A percentile compares a stretch with the other conserved stretches of the same genome.
These are phyloP conservation scores for Murraya koenigii DNA, from an alignment of 345 rosid species.

Conservation along the genomic window DNA sequence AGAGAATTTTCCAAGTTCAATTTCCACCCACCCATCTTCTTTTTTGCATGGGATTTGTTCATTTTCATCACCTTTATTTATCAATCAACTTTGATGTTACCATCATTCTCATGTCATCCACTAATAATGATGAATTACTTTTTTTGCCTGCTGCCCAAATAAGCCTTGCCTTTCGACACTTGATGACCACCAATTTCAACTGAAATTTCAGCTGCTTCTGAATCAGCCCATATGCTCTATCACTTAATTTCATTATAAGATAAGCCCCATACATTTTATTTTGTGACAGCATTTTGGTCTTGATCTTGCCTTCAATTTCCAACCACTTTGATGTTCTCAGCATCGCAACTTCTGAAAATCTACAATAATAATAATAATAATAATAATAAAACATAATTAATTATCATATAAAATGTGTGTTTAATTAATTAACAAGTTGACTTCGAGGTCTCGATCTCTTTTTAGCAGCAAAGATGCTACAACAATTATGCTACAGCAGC, in stretches of 20 bases:
- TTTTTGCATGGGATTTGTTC: conserved; percentile 27
- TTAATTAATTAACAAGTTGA: too few species aligned
- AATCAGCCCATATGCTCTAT: conserved; percentile 35
- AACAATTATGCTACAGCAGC: too few species aligned
- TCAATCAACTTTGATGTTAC: conserved; percentile 3
- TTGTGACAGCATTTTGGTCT: conserved; percentile 26
- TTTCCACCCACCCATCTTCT: conserved; percentile 74
- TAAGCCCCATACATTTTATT: conserved; percentile 39
- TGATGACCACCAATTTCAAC: conserved; percentile 17
- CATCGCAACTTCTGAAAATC: conserved; percentile 40
- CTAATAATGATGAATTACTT: too few species aligned
- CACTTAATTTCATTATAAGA: conserved; percentile 26
- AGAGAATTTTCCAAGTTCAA: conserved; percentile 65
- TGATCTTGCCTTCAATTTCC: conserved; percentile 36
- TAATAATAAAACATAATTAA: neutral
- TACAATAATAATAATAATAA: neutral
- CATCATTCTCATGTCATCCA: conserved; percentile 3
- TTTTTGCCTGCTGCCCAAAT: neutral
- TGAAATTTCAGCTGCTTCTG: conserved; percentile 20
- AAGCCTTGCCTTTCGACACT: conserved; percentile 4
- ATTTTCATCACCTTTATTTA: conserved; percentile 6
- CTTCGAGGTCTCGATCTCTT: too few species aligned
- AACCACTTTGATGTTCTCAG: conserved; percentile 36
- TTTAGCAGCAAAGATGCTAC: too few species aligned
- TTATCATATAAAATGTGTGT: too few species aligned